phyloP scores from a whole-genome alignment of 2,329 filamentous ascomycete species.

The Fusarium transvaalense region DNA sequence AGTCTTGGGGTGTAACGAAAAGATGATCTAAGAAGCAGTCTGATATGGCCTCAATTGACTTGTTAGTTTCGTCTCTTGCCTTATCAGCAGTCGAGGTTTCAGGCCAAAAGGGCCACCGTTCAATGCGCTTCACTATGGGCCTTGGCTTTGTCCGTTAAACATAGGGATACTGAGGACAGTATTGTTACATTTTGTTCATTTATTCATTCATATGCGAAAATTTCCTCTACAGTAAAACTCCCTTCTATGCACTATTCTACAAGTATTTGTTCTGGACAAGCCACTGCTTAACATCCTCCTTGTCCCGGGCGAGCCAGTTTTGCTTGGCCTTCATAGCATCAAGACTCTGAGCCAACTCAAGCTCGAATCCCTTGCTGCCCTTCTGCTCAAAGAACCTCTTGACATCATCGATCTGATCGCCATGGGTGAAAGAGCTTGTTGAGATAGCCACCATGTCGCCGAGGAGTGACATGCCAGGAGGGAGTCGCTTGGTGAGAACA shows the following conservation, averaged over 20 bases:
- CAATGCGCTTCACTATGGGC: too few relatives aligned
- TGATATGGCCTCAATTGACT: background rate
- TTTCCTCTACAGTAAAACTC: background rate
- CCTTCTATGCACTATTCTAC: constrained; percentile 27
- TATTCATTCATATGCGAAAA: constrained; percentile 1
- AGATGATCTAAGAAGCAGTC: too few relatives aligned
- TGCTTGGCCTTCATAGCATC: constrained; percentile 86
- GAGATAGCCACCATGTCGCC: constrained; percentile 86
- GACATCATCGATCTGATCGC: constrained; percentile 80
- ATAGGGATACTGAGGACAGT: too few relatives aligned
- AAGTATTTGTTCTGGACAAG: constrained; percentile 48
- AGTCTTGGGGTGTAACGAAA: too few relatives aligned
- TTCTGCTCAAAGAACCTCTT: constrained; percentile 84
- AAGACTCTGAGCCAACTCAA: constrained; percentile 88
- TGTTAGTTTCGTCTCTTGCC: background rate
- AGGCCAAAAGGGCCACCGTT: too few relatives aligned
- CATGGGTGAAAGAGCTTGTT: constrained; percentile 82
- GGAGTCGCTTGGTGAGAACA: constrained; percentile 81
- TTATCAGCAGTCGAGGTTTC: too few relatives aligned
- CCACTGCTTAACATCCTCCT: constrained; percentile 77
- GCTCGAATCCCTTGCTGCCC: constrained; percentile 87
- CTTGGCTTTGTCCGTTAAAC: too few relatives aligned
- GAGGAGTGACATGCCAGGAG: constrained; percentile 88
- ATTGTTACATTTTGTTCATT: background rate
- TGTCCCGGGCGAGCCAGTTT: constrained; percentile 69